Percentiles rank a stretch among this genome's conserved stretches.
Conservation (phyloP, 2,329 filamentous ascomycete species). For the Drechslerella coelobrocha region DNA sequence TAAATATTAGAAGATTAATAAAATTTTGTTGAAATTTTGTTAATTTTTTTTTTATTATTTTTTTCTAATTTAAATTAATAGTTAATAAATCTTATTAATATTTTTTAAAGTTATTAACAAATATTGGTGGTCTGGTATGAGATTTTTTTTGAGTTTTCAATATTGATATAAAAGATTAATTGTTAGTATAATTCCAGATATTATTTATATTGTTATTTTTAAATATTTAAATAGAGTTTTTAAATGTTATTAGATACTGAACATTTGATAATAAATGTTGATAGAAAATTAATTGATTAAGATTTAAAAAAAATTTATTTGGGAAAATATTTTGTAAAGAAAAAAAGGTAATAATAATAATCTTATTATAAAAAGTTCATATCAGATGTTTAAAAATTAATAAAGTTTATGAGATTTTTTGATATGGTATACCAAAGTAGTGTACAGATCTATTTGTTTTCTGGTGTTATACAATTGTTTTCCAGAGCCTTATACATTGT, state of each 20-base stretch:
- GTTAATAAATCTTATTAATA: background rate
- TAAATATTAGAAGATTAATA: too few relatives aligned
- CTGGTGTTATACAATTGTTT: background rate
- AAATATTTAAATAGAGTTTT: constrained; percentile 2
- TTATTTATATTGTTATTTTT: background rate
- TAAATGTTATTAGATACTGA: background rate
- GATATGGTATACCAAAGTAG: background rate
- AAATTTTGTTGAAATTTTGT: too few relatives aligned
- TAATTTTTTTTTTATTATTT: background rate
- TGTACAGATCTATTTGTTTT: background rate
- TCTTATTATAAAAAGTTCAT: too few relatives aligned
- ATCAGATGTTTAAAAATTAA: background rate
- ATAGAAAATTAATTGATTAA: too few relatives aligned
- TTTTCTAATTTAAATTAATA: background rate
- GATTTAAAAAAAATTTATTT: too few relatives aligned
- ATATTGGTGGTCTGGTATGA: background rate
- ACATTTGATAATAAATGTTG: background rate
- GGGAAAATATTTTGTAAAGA: too few relatives aligned
- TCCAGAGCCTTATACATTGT: too few relatives aligned
- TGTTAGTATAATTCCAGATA: background rate
- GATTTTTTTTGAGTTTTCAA: background rate
- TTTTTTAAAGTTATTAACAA: background rate
- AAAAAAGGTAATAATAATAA: too few relatives aligned
- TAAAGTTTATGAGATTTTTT: constrained; percentile 1
- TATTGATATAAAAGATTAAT: background rate